Percentiles rank a stretch among this genome's conserved stretches.
Evolutionary conservation across 1,284 basidiomycete species (phyloP).

Genomic region (Cerrena zonata): DNA sequence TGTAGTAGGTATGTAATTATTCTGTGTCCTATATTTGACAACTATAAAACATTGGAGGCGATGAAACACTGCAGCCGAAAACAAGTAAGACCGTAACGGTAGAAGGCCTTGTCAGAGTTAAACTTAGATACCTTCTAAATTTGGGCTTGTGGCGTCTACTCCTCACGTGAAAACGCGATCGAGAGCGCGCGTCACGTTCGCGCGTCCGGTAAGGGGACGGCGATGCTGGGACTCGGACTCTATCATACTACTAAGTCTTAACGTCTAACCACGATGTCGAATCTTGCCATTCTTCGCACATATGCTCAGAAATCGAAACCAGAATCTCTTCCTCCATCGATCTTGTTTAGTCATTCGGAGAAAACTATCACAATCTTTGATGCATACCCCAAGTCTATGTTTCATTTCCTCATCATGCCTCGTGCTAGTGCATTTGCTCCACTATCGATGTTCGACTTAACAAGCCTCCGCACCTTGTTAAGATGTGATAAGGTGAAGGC

Average conservation of each 20-base stretch:
- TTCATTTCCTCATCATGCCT: constrained; percentile 79
- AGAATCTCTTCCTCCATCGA: constrained; percentile 44
- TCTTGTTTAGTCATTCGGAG: constrained; percentile 58
- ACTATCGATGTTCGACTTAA: constrained; percentile 39
- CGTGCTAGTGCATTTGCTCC: constrained; percentile 34
- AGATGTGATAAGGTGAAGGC: constrained; percentile 47
- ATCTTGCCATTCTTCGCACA: constrained; percentile 47
- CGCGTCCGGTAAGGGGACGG: no score
- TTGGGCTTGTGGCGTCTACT: background rate
- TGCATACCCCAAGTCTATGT: constrained; percentile 78
- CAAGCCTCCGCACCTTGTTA: constrained; percentile 59
- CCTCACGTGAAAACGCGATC: background rate
- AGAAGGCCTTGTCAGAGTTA: no score
- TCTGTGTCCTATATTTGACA: no score
- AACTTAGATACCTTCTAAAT: no score
- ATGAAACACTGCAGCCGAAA: no score
- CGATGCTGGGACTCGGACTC: no score
- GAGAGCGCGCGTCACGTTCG: background rate
- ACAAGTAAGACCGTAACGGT: no score
- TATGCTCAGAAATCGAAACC: constrained; percentile 21
- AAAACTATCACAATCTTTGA: constrained; percentile 77
- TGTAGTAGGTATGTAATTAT: no score
- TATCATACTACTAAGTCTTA: no score
- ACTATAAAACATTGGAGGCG: no score
- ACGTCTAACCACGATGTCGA: constrained; percentile 7